These are phyloP conservation scores for Aegle marmelos DNA, from an alignment of 345 rosid species.

Conservation along the genomic window DNA sequence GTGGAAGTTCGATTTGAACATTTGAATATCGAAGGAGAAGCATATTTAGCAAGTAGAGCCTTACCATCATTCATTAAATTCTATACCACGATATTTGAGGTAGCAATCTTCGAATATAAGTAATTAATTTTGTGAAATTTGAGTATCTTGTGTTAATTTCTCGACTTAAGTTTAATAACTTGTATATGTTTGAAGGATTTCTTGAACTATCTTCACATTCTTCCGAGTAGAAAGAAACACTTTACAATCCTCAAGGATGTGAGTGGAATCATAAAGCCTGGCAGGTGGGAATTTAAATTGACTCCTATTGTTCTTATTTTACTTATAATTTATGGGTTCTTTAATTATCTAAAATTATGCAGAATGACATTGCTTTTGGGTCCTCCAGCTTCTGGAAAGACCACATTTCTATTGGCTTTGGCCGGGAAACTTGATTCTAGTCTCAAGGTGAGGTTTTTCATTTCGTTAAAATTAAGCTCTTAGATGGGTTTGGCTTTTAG, in stretches of 20 bases:
- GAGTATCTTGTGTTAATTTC: neutral
- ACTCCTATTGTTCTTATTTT: neutral
- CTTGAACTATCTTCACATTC: constrained; percentile 31
- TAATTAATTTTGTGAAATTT: neutral
- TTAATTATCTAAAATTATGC: neutral
- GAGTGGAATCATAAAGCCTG: constrained; percentile 71
- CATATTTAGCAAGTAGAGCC: constrained; percentile 25
- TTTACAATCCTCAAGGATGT: constrained; percentile 61
- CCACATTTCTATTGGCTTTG: constrained; percentile 68
- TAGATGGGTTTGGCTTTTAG: constrained; percentile 9
- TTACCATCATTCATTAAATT: constrained; percentile 40
- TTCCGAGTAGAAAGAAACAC: constrained; percentile 50
- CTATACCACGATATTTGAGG: constrained; percentile 24
- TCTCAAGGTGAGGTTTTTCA: constrained; percentile 41
- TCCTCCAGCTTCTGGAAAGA: constrained; percentile 87
- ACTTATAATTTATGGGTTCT: neutral
- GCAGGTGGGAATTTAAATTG: constrained; percentile 35
- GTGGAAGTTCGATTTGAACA: constrained; percentile 36
- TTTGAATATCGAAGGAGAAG: constrained; percentile 33
- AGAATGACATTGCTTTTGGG: constrained; percentile 84
- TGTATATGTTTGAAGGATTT: constrained; percentile 21
- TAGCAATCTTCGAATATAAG: neutral
- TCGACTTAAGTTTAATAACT: neutral
- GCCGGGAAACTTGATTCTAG: constrained; percentile 69
- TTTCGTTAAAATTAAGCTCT: neutral